Conservation (phyloP, 176 grass and related monocot species). For the Raddia distichophylla region DNA sequence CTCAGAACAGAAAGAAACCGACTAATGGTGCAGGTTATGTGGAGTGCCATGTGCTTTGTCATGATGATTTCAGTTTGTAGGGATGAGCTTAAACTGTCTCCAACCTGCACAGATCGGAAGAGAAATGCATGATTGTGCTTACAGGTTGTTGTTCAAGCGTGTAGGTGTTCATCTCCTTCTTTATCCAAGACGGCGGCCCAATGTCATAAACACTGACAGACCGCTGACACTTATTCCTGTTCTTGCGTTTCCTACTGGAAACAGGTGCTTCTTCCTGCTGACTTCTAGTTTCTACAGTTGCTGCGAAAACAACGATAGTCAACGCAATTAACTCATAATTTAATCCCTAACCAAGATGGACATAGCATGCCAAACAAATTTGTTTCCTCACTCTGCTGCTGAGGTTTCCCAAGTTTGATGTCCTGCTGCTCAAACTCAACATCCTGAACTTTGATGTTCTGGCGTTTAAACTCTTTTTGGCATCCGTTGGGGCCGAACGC, state of each 20-base stretch:
- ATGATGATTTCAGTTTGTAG: too few species aligned
- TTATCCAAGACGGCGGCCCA: slow-evolving; percentile 36
- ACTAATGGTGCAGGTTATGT: too few species aligned
- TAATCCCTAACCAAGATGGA: background rate
- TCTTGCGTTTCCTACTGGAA: too few species aligned
- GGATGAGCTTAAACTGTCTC: background rate
- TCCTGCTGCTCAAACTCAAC: background rate
- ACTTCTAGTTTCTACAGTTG: background rate
- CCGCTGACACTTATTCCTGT: too few species aligned
- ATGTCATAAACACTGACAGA: too few species aligned
- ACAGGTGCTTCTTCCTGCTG: background rate
- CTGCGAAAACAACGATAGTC: background rate
- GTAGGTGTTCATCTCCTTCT: slow-evolving; percentile 29
- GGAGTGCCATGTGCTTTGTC: too few species aligned
- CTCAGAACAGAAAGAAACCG: too few species aligned
- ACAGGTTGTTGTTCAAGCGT: background rate
- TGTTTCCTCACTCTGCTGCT: background rate
- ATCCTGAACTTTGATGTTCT: background rate
- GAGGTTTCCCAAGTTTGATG: background rate
- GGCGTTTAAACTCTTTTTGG: slow-evolving; percentile 24
- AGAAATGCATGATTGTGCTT: slow-evolving; percentile 15
- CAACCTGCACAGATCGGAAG: background rate
- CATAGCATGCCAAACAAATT: background rate
- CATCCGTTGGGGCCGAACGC: slow-evolving; percentile 14
- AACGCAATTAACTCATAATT: background rate